Conservation (phyloP, 1,284 basidiomycete genomes). For the Leccinum colubrinum region DNA sequence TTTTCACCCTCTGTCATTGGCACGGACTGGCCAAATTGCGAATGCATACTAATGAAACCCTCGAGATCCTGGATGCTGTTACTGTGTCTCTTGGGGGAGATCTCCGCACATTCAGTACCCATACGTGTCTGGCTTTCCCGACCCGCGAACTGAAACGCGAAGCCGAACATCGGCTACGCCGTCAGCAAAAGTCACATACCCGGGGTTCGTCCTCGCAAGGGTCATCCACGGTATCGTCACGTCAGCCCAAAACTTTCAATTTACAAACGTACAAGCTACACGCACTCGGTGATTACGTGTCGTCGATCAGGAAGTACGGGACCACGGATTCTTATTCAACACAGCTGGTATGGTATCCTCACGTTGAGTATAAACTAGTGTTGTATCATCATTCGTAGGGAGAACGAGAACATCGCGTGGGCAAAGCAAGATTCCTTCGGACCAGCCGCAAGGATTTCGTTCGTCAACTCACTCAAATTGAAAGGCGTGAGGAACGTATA, state of each 20-base stretch:
- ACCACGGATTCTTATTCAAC: constrained; percentile 15
- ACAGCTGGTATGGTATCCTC: constrained; percentile 3
- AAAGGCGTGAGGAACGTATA: neutral
- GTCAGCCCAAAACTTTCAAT: constrained; percentile 18
- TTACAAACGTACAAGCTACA: constrained; percentile 25
- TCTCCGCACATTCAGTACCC: neutral
- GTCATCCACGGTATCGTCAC: neutral
- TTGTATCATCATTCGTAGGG: constrained; percentile 8
- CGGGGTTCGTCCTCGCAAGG: neutral
- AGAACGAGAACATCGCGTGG: constrained; percentile 5
- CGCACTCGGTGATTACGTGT: constrained; percentile 18
- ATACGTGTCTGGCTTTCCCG: constrained; percentile 1
- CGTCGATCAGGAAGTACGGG: constrained; percentile 14
- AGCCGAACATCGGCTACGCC: neutral
- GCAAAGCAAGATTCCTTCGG: neutral
- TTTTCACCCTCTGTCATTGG: constrained; percentile 9
- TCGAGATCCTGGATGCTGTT: neutral
- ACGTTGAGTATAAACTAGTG: neutral
- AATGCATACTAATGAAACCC: neutral
- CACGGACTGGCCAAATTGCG: constrained; percentile 8
- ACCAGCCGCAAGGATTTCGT: constrained; percentile 1
- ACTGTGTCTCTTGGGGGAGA: neutral
- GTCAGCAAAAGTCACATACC: neutral
- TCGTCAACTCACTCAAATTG: constrained; percentile 2
- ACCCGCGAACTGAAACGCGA: constrained; percentile 2